A percentile compares a stretch with the other conserved stretches of the same genome.
phyloP scores from a whole-genome alignment of 768 basidiomycete genomes.

The button mushroom (Agaricus bisporus) region DNA sequence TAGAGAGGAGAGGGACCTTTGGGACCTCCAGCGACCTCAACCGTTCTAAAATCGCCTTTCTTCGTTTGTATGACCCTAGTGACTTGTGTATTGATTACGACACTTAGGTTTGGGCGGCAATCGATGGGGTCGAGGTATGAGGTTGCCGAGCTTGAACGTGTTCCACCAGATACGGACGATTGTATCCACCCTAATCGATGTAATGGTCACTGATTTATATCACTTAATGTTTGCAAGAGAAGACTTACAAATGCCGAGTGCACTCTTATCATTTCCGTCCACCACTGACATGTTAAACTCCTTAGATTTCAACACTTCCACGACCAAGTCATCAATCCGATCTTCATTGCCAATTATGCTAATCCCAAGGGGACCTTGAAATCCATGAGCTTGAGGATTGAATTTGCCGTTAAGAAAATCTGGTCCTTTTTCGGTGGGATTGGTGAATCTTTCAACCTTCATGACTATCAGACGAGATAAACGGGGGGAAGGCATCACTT shows the following conservation, averaged over 20 bases:
- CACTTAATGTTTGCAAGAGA: neutral
- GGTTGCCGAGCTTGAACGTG: slow-evolving; percentile 25
- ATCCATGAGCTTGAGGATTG: neutral
- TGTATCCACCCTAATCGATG: slow-evolving; percentile 3
- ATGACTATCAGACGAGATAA: neutral
- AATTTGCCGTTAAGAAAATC: neutral
- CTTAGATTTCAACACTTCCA: neutral
- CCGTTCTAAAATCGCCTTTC: neutral
- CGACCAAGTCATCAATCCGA: neutral
- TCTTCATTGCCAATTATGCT: neutral
- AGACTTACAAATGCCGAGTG: slow-evolving; percentile 8
- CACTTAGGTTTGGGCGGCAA: slow-evolving; percentile 27
- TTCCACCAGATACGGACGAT: slow-evolving; percentile 8
- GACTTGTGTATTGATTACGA: slow-evolving; percentile 24
- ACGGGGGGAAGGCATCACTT: neutral
- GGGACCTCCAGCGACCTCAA: neutral
- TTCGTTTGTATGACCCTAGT: slow-evolving; percentile 17
- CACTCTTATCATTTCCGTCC: neutral
- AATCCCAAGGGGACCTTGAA: neutral
- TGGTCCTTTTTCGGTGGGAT: neutral
- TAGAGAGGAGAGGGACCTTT: neutral
- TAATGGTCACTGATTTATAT: neutral
- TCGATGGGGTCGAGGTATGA: slow-evolving; percentile 25
- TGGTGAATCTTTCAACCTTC: neutral
- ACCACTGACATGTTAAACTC: neutral